phyloP scores from a whole-genome alignment of 106 monocot genomes.

The Dioscorea alata region DNA sequence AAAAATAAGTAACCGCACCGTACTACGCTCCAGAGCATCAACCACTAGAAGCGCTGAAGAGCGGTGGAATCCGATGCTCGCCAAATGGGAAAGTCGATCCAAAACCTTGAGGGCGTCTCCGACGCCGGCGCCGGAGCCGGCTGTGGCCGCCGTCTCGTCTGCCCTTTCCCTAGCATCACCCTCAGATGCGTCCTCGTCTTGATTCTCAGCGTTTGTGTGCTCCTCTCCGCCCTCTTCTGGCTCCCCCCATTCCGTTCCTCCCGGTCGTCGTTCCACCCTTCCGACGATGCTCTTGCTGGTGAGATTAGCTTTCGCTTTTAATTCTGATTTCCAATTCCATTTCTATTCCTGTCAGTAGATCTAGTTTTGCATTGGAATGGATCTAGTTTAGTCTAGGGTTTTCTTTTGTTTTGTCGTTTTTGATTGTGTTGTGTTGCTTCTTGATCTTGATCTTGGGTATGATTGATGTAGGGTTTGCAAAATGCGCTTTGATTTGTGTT shows the following conservation, averaged over 20 bases:
- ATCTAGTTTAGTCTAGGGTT: neutral
- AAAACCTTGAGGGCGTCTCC: neutral
- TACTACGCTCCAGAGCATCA: no score
- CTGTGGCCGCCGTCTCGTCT: neutral
- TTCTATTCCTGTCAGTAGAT: neutral
- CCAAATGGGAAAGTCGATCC: neutral
- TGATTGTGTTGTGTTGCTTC: neutral
- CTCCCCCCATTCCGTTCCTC: constrained; percentile 28
- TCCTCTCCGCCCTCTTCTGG: constrained; percentile 52
- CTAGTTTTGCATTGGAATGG: neutral
- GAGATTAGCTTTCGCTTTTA: neutral
- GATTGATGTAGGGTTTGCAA: no score
- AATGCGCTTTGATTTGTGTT: no score
- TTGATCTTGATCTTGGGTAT: no score
- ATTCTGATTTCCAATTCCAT: neutral
- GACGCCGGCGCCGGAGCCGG: neutral
- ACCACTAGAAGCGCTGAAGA: no score
- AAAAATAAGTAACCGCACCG: no score
- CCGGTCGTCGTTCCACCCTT: constrained; percentile 12
- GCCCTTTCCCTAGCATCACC: constrained; percentile 18
- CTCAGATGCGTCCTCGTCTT: constrained; percentile 41
- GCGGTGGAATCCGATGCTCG: no score
- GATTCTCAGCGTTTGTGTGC: constrained; percentile 26
- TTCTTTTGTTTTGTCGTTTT: neutral
- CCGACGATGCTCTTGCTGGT: constrained; percentile 16